phyloP scores from a whole-genome alignment of 805 yeast genomes.

The Wickerhamiella hasegawae region DNA sequence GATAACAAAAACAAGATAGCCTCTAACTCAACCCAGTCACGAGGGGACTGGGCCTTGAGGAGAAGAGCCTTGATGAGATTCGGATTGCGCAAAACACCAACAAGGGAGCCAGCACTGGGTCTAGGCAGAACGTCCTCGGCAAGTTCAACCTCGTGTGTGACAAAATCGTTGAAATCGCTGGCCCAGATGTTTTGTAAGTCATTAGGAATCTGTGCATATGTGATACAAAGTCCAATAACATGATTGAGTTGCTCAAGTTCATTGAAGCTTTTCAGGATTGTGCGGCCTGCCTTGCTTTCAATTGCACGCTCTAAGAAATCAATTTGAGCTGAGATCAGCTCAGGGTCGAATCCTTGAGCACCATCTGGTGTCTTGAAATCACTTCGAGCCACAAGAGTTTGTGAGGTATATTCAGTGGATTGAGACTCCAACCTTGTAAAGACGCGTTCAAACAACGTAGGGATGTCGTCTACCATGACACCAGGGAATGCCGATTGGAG shows the following conservation, averaged over 20 bases:
- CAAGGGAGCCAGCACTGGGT: slow-evolving; percentile 40
- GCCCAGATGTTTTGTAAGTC: slow-evolving; percentile 31
- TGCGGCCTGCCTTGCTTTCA: slow-evolving; percentile 2
- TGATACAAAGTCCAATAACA: slow-evolving; percentile 18
- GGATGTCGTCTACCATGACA: slow-evolving; percentile 9
- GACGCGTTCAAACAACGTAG: slow-evolving; percentile 7
- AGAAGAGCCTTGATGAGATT: slow-evolving; percentile 6
- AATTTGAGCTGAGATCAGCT: slow-evolving; percentile 5
- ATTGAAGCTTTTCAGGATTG: not conserved
- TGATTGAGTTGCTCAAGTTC: slow-evolving; percentile 4
- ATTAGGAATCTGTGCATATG: slow-evolving; percentile 28
- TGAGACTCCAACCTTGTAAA: not conserved
- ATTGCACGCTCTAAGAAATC: slow-evolving; percentile 8
- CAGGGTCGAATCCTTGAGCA: not conserved
- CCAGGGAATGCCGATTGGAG: slow-evolving; percentile 14
- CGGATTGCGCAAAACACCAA: slow-evolving; percentile 31
- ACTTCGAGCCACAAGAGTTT: too few relatives aligned
- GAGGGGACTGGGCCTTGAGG: slow-evolving; percentile 2
- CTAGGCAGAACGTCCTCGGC: slow-evolving; percentile 39
- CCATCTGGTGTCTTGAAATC: not conserved
- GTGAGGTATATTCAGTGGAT: too few relatives aligned
- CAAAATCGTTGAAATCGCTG: slow-evolving; percentile 50
- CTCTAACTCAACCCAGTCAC: slow-evolving; percentile 6
- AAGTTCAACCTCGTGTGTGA: slow-evolving; percentile 61
- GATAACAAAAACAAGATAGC: slow-evolving; percentile 11